phyloP scores from a whole-genome alignment of 2,329 filamentous ascomycete genomes.

The Spiromastix sp. region DNA sequence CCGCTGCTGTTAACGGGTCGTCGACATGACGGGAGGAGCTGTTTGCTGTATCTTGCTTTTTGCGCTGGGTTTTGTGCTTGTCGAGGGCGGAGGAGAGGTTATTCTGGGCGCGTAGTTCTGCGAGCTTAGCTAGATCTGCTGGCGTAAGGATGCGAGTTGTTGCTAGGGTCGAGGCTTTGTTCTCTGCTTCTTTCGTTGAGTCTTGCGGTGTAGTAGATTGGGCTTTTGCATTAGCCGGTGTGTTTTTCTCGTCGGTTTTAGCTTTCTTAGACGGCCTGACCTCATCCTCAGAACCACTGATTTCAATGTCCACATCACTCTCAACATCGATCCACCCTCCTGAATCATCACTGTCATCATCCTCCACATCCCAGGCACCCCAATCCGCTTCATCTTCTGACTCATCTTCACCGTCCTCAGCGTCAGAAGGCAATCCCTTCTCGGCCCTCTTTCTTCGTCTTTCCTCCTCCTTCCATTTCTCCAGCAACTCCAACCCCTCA shows the following conservation, averaged over 20 bases:
- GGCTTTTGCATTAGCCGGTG: constrained; percentile 19
- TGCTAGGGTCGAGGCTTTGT: constrained; percentile 57
- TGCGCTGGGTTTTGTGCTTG: constrained; percentile 29
- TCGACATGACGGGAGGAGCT: constrained; percentile 62
- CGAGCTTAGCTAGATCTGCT: constrained; percentile 87
- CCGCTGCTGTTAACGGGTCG: constrained; percentile 78
- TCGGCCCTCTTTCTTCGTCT: constrained; percentile 61
- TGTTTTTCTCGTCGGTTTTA: constrained; percentile 36
- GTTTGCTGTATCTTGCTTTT: constrained; percentile 34
- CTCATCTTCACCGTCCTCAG: constrained; percentile 49
- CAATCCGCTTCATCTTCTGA: constrained; percentile 49
- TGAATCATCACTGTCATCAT: constrained; percentile 54
- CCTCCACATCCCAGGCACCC: constrained; percentile 53
- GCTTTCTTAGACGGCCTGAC: constrained; percentile 54
- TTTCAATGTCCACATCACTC: constrained; percentile 65
- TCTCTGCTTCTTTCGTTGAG: constrained; percentile 14
- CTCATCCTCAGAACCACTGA: constrained; percentile 66
- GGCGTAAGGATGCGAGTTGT: constrained; percentile 90
- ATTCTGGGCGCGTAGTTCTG: constrained; percentile 69
- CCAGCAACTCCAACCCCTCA: constrained; percentile 82
- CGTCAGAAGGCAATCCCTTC: constrained; percentile 54
- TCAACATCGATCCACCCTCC: constrained; percentile 90
- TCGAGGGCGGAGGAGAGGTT: constrained; percentile 55
- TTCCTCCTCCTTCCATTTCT: constrained; percentile 90
- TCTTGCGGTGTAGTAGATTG: constrained; percentile 34